Conservation (phyloP, 148 eudicot species). For the Dysphania ambrosioides region DNA sequence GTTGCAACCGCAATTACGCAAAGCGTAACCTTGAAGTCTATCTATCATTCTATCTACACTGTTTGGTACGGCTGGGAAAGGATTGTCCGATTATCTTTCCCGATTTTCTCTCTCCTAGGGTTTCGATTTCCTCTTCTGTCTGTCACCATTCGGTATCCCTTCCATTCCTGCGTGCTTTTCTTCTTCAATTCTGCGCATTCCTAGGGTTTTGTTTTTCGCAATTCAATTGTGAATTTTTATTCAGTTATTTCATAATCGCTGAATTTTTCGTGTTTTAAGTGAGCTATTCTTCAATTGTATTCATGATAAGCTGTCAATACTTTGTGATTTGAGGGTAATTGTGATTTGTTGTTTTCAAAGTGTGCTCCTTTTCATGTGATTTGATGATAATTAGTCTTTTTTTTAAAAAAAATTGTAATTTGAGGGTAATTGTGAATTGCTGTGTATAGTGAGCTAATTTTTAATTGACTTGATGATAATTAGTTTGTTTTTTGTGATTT, state of each 20-base stretch:
- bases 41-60: too few relatives aligned
- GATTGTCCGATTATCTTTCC: background rate
- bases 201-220: background rate
- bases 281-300: background rate
- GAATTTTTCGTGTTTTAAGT: too few relatives aligned
- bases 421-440: too few relatives aligned
- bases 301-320: background rate
- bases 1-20: too few relatives aligned
- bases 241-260: background rate
- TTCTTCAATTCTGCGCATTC: background rate
- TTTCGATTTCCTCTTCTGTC: slow-evolving; percentile 12
- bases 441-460: too few relatives aligned
- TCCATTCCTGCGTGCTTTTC: background rate
- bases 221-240: background rate
- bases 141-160: background rate
- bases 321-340: background rate
- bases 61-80: background rate
- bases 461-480: background rate
- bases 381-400: background rate
- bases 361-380: too few relatives aligned
- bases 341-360: too few relatives aligned
- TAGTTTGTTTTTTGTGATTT: background rate
- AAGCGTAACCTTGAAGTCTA: too few relatives aligned
- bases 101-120: slow-evolving; percentile 38
- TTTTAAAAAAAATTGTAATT: too few relatives aligned